Evolutionary conservation across 2,329 filamentous ascomycete genomes (phyloP), one percentile per base, ranked within the genome.

Genomic region (Microdochium nivale): DNA sequence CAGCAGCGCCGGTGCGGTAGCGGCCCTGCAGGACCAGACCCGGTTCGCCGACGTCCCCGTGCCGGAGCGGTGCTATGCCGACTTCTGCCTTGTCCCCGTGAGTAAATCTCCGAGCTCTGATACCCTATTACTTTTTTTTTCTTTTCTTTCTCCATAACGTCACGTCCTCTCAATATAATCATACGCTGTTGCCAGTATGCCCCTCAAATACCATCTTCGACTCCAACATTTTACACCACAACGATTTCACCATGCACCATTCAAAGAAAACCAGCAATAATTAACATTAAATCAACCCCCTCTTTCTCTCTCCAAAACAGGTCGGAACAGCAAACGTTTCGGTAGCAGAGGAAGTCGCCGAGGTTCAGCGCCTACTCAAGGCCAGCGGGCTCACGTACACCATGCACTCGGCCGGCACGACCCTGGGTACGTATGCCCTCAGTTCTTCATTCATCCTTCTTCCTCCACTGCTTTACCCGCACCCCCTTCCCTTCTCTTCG

Each of bases 331-430:
- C 82, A 48, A 84, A 71, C 40, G 77, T 82, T 49, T 90, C 88
- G 2, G 87, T 92, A 16, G 86, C 88, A 3, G 81, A 86, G 59
- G 88, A 97, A 66, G 84, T 99, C 27, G 92, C 92, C 32, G 84
- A 87, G 56, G 90, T 97, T 35, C 92, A 97, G 72, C 83, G 85
- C 52, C 77, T 97, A 33, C 78, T 99, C 61, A 83, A 87, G 68
- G 83, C 81, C 51, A 94, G 87, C 59, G 90, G 90, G 2, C 68
- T 97, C 56, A 84, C 82, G 57, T 92, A 91, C 66, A 84, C 80
- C 47, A 94, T 97, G 89, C 92, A 97, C 70, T 91, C 88, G 25
- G 91, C 90, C 2, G 94, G 92, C 13, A 96, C 92, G 0, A 97
- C 92, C 0, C 80, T 97, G 51, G 90, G 90, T 94, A 30, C 27